phyloP scores from a whole-genome alignment of 176 grass and related monocot genomes.

The maize (Zea mays) region Zm-B73-REFERENCE-NAM-5.0 NC_050105.1:142215001-142215500 shows the following conservation, averaged over 20 bases:
- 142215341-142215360: conserved; percentile 66
- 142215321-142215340: conserved; percentile 72
- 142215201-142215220: conserved; percentile 52
- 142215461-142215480: conserved; percentile 66
- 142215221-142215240: too few relatives aligned
- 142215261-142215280: background rate
- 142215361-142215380: conserved; percentile 71
- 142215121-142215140: conserved; percentile 75
- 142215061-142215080: conserved; percentile 18
- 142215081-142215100: conserved; percentile 57
- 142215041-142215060: background rate
- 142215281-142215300: too few relatives aligned
- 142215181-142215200: conserved; percentile 61
- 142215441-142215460: conserved; percentile 58
- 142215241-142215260: background rate
- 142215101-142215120: conserved; percentile 62
- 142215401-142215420: conserved; percentile 95
- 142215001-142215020: conserved; percentile 19
- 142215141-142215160: conserved; percentile 82
- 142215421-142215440: conserved; percentile 92
- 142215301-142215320: too few relatives aligned
- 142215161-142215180: conserved; percentile 69
- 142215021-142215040: conserved; percentile 29
- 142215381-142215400: conserved; percentile 80
- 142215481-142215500: conserved; percentile 44